Conservation (phyloP, 306 rosid species). For the Vachellia collinsii region DNA sequence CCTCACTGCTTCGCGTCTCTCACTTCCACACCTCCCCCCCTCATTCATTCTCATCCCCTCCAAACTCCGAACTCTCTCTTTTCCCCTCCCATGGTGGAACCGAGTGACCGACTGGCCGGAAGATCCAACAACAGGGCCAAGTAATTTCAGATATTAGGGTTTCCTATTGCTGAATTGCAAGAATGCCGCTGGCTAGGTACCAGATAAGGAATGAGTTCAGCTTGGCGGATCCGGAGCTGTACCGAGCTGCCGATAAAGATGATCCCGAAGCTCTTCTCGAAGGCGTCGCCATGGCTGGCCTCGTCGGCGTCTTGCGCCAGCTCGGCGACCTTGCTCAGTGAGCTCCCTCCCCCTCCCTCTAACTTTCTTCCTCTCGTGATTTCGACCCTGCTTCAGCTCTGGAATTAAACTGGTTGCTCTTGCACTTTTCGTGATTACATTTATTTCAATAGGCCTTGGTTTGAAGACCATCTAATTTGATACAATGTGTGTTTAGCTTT, state of each 20-base stretch:
- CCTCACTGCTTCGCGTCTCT: slow-evolving; percentile 26
- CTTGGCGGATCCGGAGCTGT: slow-evolving; percentile 91
- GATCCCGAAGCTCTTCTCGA: slow-evolving; percentile 96
- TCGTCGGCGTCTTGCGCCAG: slow-evolving; percentile 96
- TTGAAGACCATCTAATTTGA: not conserved
- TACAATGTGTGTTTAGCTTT: not conserved
- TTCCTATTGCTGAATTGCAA: slow-evolving; percentile 31
- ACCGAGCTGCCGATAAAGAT: slow-evolving; percentile 88
- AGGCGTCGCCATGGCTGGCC: slow-evolving; percentile 98
- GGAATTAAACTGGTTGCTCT: slow-evolving; percentile 5
- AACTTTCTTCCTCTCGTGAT: slow-evolving; percentile 19
- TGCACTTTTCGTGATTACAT: slow-evolving; percentile 10
- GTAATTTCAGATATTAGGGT: slow-evolving; percentile 39
- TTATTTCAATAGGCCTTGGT: slow-evolving; percentile 12
- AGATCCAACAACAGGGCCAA: slow-evolving; percentile 11
- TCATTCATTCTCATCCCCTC: slow-evolving; percentile 32
- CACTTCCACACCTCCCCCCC: slow-evolving; percentile 8
- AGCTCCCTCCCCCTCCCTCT: slow-evolving; percentile 19
- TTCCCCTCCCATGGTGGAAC: slow-evolving; percentile 55
- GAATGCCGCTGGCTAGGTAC: slow-evolving; percentile 87
- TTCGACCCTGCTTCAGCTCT: slow-evolving; percentile 6
- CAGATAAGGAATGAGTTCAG: slow-evolving; percentile 81
- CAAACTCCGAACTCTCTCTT: slow-evolving; percentile 11
- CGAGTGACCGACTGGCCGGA: slow-evolving; percentile 44
- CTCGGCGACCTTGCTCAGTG: slow-evolving; percentile 99